Evolutionary conservation across 2,329 filamentous ascomycete species (phyloP).

Genomic region (Talaromyces sp.): DNA sequence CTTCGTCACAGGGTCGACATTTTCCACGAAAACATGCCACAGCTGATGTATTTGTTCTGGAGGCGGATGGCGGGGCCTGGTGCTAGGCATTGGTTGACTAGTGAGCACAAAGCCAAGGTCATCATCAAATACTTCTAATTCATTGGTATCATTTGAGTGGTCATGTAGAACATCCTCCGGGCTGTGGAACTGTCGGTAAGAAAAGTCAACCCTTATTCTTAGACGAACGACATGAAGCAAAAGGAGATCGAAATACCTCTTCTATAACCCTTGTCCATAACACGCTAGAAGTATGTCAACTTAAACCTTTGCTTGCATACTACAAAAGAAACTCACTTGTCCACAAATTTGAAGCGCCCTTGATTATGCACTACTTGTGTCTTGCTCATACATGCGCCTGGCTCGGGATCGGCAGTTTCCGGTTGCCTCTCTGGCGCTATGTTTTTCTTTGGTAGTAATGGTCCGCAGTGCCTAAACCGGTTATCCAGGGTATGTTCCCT

Average conservation of each 20-base stretch:
- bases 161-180: background rate
- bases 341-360: background rate
- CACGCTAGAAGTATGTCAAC: background rate
- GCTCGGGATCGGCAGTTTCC: background rate
- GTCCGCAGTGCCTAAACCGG: background rate
- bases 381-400: background rate
- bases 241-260: background rate
- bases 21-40: slow-evolving; percentile 56
- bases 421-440: background rate
- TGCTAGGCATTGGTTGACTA: slow-evolving; percentile 5
- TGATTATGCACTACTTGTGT: background rate
- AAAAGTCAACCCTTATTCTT: background rate
- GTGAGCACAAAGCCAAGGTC: background rate
- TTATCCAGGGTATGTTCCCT: background rate
- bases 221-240: background rate
- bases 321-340: background rate
- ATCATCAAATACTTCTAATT: background rate
- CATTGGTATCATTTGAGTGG: slow-evolving; percentile 1
- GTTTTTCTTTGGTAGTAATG: background rate
- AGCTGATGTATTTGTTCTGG: slow-evolving; percentile 46
- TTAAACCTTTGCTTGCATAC: background rate
- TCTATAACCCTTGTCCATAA: background rate
- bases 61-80: slow-evolving; percentile 45
- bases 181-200: background rate
- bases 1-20: slow-evolving; percentile 20